Conservation (phyloP, 305 asterid species). For the Fraxinus ornus region DNA sequence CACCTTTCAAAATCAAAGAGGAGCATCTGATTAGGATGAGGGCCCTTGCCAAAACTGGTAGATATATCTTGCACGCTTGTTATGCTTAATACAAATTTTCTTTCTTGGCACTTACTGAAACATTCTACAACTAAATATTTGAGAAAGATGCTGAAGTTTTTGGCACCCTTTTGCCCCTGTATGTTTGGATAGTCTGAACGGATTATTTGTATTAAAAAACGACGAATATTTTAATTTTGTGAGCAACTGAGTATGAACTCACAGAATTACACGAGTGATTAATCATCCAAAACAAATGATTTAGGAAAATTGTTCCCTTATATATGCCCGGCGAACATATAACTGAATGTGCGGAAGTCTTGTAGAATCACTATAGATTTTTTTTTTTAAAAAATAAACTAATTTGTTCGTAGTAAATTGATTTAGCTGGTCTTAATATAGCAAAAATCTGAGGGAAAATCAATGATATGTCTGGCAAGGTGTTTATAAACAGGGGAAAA, state of each 20-base stretch:
- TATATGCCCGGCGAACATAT: neutral
- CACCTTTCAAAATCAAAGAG: slow-evolving; percentile 83
- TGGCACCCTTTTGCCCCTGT: neutral
- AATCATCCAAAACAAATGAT: neutral
- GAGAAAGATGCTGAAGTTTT: neutral
- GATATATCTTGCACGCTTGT: neutral
- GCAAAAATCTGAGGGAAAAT: neutral
- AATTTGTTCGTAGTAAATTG: neutral
- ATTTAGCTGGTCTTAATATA: neutral
- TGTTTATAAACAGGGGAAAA: neutral
- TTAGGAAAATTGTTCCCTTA: neutral
- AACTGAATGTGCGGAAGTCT: neutral
- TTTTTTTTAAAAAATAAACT: neutral
- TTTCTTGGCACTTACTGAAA: slow-evolving; percentile 1
- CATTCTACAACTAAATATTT: neutral
- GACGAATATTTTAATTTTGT: neutral
- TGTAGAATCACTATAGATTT: neutral
- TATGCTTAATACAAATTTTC: neutral
- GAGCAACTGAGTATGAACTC: neutral
- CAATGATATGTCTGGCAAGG: neutral
- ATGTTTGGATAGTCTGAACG: neutral
- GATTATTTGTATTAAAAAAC: neutral
- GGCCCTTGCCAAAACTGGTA: slow-evolving; percentile 95
- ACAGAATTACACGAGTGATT: neutral
- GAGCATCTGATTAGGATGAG: slow-evolving; percentile 82